Evolutionary conservation across 805 yeast species (phyloP).

Genomic region (Jamesozyma gamospora): DNA sequence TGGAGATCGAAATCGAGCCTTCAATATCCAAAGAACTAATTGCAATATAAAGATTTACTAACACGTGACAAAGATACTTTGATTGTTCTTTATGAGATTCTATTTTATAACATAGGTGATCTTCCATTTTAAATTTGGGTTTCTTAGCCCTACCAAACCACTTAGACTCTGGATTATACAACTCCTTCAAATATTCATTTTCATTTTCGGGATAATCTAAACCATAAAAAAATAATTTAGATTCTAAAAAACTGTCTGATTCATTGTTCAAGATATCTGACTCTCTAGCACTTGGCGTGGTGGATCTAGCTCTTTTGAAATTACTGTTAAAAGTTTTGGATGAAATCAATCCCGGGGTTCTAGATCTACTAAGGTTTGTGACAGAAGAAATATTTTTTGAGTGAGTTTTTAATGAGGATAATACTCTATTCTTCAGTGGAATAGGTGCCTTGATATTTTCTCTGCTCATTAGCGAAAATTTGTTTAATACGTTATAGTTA

Average conservation of each 20-base stretch:
- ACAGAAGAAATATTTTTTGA: background rate
- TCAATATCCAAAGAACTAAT: slow-evolving; percentile 63
- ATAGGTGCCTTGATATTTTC: slow-evolving; percentile 20
- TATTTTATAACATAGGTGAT: slow-evolving; percentile 59
- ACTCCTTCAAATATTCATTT: background rate
- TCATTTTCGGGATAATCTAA: slow-evolving; percentile 43
- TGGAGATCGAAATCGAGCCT: slow-evolving; percentile 56
- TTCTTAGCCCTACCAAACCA: slow-evolving; percentile 32
- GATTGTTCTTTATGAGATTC: slow-evolving; percentile 64
- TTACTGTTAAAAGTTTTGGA: slow-evolving; percentile 5
- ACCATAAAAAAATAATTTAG: slow-evolving; percentile 34
- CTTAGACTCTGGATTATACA: slow-evolving; percentile 29
- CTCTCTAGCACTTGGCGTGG: slow-evolving; percentile 14
- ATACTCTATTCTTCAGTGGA: slow-evolving; percentile 16
- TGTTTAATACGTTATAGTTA: too few relatives aligned
- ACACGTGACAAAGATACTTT: slow-evolving; percentile 66
- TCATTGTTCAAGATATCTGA: slow-evolving; percentile 4
- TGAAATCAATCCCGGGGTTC: slow-evolving; percentile 5
- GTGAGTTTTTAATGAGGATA: slow-evolving; percentile 10
- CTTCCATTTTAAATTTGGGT: slow-evolving; percentile 27
- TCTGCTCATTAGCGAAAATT: too few relatives aligned
- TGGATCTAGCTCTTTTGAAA: slow-evolving; percentile 10
- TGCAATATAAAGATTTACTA: slow-evolving; percentile 71
- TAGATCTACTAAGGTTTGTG: slow-evolving; percentile 8
- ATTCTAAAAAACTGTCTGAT: slow-evolving; percentile 16